These are phyloP conservation scores for Flaveria ramosissima DNA, from an alignment of 129 eudicot species.

Conservation along the genomic window DNA sequence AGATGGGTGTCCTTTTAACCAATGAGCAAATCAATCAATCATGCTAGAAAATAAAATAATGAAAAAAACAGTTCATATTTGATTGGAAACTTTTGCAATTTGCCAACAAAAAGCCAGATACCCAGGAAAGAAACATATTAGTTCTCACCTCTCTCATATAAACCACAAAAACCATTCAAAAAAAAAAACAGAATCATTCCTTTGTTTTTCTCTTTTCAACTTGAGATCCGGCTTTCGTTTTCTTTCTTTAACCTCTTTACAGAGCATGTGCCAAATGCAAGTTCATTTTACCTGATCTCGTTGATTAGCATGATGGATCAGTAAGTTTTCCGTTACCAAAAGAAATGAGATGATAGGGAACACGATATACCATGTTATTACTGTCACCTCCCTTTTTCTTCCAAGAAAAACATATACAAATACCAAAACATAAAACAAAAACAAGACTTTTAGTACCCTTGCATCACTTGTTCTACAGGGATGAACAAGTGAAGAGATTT, in stretches of 20 bases:
- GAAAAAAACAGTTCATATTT: neutral
- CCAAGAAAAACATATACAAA: conserved; percentile 32
- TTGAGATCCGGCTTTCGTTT: neutral
- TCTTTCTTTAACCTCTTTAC: neutral
- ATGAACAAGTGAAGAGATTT: conserved; percentile 28
- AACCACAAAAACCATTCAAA: conserved; percentile 20
- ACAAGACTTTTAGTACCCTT: conserved; percentile 8
- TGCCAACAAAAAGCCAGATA: conserved; percentile 1
- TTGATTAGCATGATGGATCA: too few relatives aligned
- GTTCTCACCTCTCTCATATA: conserved; percentile 9
- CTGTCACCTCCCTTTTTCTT: conserved; percentile 22
- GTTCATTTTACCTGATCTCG: neutral
- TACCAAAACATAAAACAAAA: conserved; percentile 15
- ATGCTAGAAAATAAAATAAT: neutral
- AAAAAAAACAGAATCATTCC: conserved; percentile 9
- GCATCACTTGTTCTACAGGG: conserved; percentile 24
- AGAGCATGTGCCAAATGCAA: too few relatives aligned
- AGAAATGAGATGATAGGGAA: neutral
- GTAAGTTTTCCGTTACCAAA: too few relatives aligned
- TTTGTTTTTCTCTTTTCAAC: neutral
- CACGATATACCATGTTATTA: conserved; percentile 23
- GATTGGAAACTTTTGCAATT: neutral
- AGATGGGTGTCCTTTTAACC: neutral
- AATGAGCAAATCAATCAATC: neutral
- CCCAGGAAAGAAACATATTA: neutral